Evolutionary conservation across 148 eudicot genomes (phyloP), one percentile per base, ranked within the genome.

Genomic region (Rhododendron mucronatum): DNA sequence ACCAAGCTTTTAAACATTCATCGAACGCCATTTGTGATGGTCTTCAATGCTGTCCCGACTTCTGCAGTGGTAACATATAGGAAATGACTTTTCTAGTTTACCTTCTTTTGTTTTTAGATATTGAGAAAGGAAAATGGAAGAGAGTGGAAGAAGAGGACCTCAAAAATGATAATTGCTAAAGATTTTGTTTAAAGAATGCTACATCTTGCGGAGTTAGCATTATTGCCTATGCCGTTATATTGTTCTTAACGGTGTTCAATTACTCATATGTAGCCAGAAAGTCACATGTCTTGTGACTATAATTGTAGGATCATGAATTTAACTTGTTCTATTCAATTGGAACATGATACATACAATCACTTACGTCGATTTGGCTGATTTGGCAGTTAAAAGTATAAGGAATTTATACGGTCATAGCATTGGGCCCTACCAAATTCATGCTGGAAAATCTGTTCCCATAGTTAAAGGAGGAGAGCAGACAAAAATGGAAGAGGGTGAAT

Each of bases 401-500:
- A 95, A 97, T 87, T 85, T 97, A 89, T 95, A 97, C 82, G 99
- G 99, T 67, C 99, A 97, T 87, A 95, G 99, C 92, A 94, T 97
- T 88, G 98, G 98, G 83, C 92, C 55, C 20, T 97, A 97, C 88
- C 99, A 97, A 91, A 97, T 97, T 82, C 99, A 97, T 92, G 99
- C 98, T 84, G 99, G 98, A 75, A 97, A 97, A 91, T 97, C 99
- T 73, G 99, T 97, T 78, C 99, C 99, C 8, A 95, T 95, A 84
- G 99, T 97, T 83, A 97, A 95, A 90, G 98, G 99, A 88, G 99
- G 99, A 78, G 98, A 94, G 84, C 99, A 97, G 91, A 97, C 98
- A 65, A 97, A 95, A 90, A 97, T 97, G 99, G 99, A 97, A 90
- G 99, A 97, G 94, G 99, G 99, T 83, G 99, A 97, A 94, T 93